Evolutionary conservation across 768 basidiomycete genomes (phyloP), one percentile per base, ranked within the genome.

Genomic region (Kwoniella pini): DNA sequence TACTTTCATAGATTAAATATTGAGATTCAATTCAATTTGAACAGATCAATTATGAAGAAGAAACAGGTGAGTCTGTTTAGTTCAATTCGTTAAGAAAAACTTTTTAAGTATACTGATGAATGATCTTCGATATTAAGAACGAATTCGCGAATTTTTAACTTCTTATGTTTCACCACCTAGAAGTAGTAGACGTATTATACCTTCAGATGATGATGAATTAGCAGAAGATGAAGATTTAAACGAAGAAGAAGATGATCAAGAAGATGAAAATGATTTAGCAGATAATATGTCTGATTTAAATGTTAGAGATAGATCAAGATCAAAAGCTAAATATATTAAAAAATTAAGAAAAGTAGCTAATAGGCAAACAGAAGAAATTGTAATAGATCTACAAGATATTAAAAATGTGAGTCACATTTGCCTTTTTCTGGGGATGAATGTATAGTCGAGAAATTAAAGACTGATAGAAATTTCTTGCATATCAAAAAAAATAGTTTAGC

Each of bases 331-430:
- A 60, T 78, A 78, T 49, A 71, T 78, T 67, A 72, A 67, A 57
- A 54, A 72, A 40, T 63, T 78, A 59, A 65, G 69, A 44, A 71
- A 68, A 44, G 72, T 99, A 61, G 91, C 95, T 50, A 95, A 99
- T 79, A 85, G 96, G 33, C 90, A 96, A 63, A 88, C 92, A 77
- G 86, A 91, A 67, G 89, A 89, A 85, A 81, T 99, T 10, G 81
- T 87, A 39, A 85, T 99, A 62, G 91, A 95, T 69, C 78, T 99
- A 22, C 90, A 92, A 74, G 96, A 99, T 79, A 81, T 98, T 39
- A 82, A 83, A 62, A 83, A 86, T 64, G 93, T 88, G 68, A 71
- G 83, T 69, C 46, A 22, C 21, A 19, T 21, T 21, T 19, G 15
- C n/a, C n/a, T n/a, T n/a, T n/a, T n/a, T n/a, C n/a, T n/a, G n/a